Evolutionary conservation across 306 rosid species (phyloP).

Genomic region (Quercus bicolor): DNA sequence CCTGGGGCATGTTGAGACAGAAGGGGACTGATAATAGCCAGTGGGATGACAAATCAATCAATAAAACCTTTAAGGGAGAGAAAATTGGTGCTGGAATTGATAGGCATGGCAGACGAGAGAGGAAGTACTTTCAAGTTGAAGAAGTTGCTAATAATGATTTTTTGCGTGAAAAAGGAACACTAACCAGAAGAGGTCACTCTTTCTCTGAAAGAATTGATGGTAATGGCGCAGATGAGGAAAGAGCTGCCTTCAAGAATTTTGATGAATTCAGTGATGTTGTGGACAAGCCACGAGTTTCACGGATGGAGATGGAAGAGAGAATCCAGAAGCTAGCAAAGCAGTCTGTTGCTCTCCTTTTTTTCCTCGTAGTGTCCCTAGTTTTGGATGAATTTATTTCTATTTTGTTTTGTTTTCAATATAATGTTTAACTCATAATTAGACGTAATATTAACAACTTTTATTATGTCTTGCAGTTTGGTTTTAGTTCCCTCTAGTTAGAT

Average conservation of each 20-base stretch:
- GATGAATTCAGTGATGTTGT: conserved; percentile 45
- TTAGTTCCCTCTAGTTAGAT: neutral
- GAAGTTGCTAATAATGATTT: conserved; percentile 23
- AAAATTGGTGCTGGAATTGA: conserved; percentile 29
- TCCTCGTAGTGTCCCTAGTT: conserved; percentile 17
- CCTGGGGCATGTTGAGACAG: conserved; percentile 13
- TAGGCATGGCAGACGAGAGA: conserved; percentile 14
- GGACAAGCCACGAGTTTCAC: conserved; percentile 54
- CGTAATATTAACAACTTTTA: neutral
- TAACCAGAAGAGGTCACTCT: conserved; percentile 28
- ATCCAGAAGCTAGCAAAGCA: conserved; percentile 66
- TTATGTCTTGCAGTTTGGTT: neutral
- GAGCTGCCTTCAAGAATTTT: conserved; percentile 71
- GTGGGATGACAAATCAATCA: conserved; percentile 24
- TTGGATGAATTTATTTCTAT: neutral
- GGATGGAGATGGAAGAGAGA: conserved; percentile 80
- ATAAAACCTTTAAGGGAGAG: conserved; percentile 17
- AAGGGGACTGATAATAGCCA: conserved; percentile 22
- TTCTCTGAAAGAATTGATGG: conserved; percentile 27
- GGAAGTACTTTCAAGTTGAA: conserved; percentile 28
- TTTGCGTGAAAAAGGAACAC: conserved; percentile 21
- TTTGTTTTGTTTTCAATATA: neutral
- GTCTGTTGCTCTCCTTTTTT: conserved; percentile 39
- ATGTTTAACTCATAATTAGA: neutral
- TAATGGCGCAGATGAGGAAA: conserved; percentile 49